A percentile compares a stretch with the other conserved stretches of the same genome.
Conservation (phyloP, 805 yeast genomes). For the Candida dajiaensis region DNA sequence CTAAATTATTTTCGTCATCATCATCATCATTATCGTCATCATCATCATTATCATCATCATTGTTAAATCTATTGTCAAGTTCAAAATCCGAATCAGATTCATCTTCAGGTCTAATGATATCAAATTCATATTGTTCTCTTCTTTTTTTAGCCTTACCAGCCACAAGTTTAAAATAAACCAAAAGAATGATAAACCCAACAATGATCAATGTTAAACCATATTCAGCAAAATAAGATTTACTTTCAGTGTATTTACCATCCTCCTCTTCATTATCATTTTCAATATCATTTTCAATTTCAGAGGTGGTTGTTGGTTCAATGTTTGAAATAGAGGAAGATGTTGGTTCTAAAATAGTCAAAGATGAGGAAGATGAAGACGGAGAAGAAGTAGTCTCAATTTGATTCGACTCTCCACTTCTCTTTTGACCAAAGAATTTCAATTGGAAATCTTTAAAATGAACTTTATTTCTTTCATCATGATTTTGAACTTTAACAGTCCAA, state of each 20-base stretch:
- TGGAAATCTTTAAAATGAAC: constrained; percentile 62
- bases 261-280: constrained; percentile 18
- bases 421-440: constrained; percentile 73
- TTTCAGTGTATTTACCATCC: constrained; percentile 33
- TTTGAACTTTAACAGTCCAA: constrained; percentile 71
- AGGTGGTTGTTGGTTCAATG: constrained; percentile 8
- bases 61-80: constrained; percentile 42
- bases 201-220: constrained; percentile 56
- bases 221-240: constrained; percentile 45
- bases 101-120: constrained; percentile 39
- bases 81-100: constrained; percentile 66
- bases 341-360: constrained; percentile 1
- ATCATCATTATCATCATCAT: constrained; percentile 1
- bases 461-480: constrained; percentile 31
- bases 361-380: constrained; percentile 7
- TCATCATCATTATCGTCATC: background rate
- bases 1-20: constrained; percentile 1
- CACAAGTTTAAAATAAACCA: constrained; percentile 34
- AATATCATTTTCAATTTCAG: constrained; percentile 13
- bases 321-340: constrained; percentile 4
- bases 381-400: constrained; percentile 21
- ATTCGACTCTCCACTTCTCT: constrained; percentile 44
- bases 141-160: constrained; percentile 38
- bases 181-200: constrained; percentile 47
- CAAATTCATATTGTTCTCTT: constrained; percentile 30